A percentile compares a stretch with the other conserved stretches of the same genome.
phyloP scores from a whole-genome alignment of 2,329 filamentous ascomycete genomes.

The Paraphoma sp. region DNA sequence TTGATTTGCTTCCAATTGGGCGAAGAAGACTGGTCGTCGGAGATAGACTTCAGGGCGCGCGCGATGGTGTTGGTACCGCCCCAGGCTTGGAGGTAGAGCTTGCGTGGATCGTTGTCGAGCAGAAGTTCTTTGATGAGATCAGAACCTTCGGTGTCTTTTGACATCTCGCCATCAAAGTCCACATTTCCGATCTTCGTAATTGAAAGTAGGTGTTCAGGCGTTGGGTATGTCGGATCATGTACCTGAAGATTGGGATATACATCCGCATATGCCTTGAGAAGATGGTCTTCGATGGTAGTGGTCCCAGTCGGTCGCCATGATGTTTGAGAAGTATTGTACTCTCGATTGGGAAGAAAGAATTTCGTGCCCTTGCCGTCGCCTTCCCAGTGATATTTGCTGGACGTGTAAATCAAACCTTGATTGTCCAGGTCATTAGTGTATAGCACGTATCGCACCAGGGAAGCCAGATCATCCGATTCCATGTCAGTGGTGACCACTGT shows the following conservation, averaged over 20 bases:
- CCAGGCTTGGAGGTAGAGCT: constrained; percentile 15
- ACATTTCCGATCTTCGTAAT: constrained; percentile 15
- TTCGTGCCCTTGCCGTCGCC: constrained; percentile 12
- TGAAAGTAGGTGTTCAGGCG: constrained; percentile 7
- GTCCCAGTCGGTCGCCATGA: constrained; percentile 15
- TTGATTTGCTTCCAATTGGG: constrained; percentile 1
- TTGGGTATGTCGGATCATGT: constrained; percentile 12
- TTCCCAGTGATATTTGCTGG: constrained; percentile 19
- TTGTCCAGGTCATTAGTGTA: constrained; percentile 18
- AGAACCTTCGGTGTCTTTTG: constrained; percentile 13
- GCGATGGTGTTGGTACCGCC: constrained; percentile 19
- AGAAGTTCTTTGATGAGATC: constrained; percentile 12
- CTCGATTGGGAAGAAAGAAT: constrained; percentile 13
- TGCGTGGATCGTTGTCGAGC: constrained; percentile 14
- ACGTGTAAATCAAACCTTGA: constrained; percentile 15
- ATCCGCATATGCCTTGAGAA: constrained; percentile 13
- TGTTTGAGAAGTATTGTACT: constrained; percentile 19
- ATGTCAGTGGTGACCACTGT: constrained; percentile 18
- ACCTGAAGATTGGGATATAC: constrained; percentile 11
- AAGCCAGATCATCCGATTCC: constrained; percentile 17
- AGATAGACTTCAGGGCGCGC: constrained; percentile 14
- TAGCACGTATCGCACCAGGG: constrained; percentile 14
- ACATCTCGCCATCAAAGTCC: constrained; percentile 17
- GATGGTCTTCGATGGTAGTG: constrained; percentile 7
- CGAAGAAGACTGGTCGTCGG: constrained; percentile 1